These are phyloP conservation scores for Alternaria arbusti DNA, from an alignment of 2,329 filamentous ascomycete species.

Conservation along the genomic window DNA sequence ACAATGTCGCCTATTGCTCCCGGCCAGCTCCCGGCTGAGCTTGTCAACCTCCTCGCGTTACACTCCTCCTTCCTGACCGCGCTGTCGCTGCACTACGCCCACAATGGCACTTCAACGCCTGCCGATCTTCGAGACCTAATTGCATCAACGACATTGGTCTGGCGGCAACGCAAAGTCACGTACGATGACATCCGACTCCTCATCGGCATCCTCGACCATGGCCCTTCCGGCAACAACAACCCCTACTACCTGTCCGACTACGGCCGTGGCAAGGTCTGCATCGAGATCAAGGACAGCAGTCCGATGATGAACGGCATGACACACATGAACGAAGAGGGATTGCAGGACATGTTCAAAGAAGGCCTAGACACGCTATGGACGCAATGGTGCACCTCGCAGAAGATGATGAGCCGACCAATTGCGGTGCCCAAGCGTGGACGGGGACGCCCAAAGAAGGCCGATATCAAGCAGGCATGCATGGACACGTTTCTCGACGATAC, in stretches of 20 bases:
- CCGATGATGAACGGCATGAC: constrained; percentile 34
- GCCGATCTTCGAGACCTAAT: constrained; percentile 51
- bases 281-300: constrained; percentile 47
- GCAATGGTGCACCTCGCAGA: constrained; percentile 44
- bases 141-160: constrained; percentile 51
- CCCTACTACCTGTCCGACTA: constrained; percentile 53
- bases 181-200: constrained; percentile 55
- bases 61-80: constrained; percentile 58
- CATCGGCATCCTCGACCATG: constrained; percentile 49
- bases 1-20: constrained; percentile 41
- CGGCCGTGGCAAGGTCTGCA: constrained; percentile 51
- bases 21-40: constrained; percentile 48
- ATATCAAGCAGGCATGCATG: constrained; percentile 57
- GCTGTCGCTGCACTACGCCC: constrained; percentile 58
- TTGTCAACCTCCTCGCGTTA: constrained; percentile 53
- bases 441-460: constrained; percentile 41
- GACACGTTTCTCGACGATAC: constrained; percentile 46
- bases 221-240: constrained; percentile 35
- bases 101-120: constrained; percentile 55
- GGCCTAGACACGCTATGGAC: constrained; percentile 56
- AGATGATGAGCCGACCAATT: constrained; percentile 32
- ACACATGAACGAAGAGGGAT: constrained; percentile 53
- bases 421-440: constrained; percentile 44
- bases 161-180: constrained; percentile 55
- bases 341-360: constrained; percentile 59